Evolutionary conservation across 805 yeast genomes (phyloP), one percentile per base, ranked within the genome.

Genomic region (Schizosaccharomyces cryophilus): DNA sequence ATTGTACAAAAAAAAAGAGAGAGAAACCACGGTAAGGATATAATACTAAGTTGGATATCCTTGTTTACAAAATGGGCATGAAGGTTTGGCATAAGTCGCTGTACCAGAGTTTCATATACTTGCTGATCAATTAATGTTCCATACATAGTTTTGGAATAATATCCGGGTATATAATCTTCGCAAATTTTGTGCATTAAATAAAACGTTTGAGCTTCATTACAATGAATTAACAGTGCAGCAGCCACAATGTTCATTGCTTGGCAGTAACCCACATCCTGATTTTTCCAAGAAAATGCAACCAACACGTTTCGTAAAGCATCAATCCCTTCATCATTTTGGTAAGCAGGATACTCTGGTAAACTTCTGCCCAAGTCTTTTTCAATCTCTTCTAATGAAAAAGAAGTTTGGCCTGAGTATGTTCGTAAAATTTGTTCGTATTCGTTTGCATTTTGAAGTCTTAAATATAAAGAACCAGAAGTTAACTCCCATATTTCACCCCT

Each of bases 401-500:
- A 85, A 1, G 73, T 74, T 62, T 82, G 79, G 3, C 81, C 85
- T 40, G 73, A 76, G 68, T 85, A 82, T 19, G 80, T 82, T 2
- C 73, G 75, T 60, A 88, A 73, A 6, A 89, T 65, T 40, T 72
- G 70, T 54, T 74, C 69, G 70, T 89, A 93, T 58, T 79, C 80
- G 0, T 77, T 79, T 13, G 76, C 77, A 66, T 84, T 75, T 61
- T 80, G 79, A 67, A 81, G 78, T 60, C 97, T 75, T 61, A 79
- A 67, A 67, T 80, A 87, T 75, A 88, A 81, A 0, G 95, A 83
- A 3, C 98, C 99, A 55, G 87, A 80, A 61, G 87, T 80, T 61
- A 87, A 73, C 70, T 93, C 98, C 99, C 99, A 93, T 15, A 93
- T 74, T 68, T 93, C 99, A 47, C 98, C 98, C 65, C 99, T 78